Base-by-base conservation (phyloP, 2,329 filamentous ascomycete genomes). In the Penicillium brasilianum region DNA sequence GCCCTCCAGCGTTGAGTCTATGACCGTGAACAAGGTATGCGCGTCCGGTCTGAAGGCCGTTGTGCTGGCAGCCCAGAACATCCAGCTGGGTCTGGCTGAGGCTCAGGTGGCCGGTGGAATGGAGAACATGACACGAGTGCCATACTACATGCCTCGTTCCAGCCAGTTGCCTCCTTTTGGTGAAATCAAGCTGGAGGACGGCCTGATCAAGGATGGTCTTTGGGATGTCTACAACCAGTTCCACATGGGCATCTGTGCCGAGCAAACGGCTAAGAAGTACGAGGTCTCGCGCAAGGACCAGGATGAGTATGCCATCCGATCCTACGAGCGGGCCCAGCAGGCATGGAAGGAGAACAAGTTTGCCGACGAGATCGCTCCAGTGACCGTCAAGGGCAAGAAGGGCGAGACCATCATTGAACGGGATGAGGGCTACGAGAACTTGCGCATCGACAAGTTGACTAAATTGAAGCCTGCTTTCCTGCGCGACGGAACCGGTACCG, bases 1-100 rank as follows among this genome's bases (percentile, higher is more conserved):
- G 4, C 85, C 92, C 10, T 82, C 88, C n/a, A 87, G 84, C 7
- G 85, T 96, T 59, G 95, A 99, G 80, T 90, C 93, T 37, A 89
- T 90, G 54, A 98, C 95, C 16, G 89, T 99, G 78, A 99, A 99
- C 84, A 99, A 99, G 81, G 95, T 99, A 62, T 99, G 95, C 82
- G 90, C 95, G 4, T 97, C 93, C 0, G 95, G 95, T 5, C 83
- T 99, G 67, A 99, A 99, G 78, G 91, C 95, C 1, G 93, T 98
- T 4, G 88, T 86, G 22, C 85, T 98, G 48, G 95, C 94, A 1
- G 94, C 94, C 1, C 92, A 97, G 74, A 95, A 96, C 73, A 97
- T 98, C 70, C 92, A 97, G 78, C 86, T 99, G 11, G 94, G 95
- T 5, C 84, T 96, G 10, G 87, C 92, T 16, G 91, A 96, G 72